Base-by-base conservation (phyloP, 331 rosid genomes). In the Malus hybrid region DNA sequence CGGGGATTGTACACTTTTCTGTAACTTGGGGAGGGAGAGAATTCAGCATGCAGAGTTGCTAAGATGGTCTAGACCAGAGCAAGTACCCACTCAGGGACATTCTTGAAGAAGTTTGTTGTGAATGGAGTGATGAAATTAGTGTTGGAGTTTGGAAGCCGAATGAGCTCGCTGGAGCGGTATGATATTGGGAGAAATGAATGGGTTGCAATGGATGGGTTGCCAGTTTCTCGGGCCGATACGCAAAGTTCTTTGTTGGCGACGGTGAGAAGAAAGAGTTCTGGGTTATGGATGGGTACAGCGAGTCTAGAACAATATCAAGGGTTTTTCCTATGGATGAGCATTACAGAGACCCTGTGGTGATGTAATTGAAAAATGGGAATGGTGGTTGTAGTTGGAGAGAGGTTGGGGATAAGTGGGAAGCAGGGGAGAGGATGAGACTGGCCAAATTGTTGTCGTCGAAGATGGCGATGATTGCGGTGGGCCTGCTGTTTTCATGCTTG, bases 281-380 rank as follows among this genome's bases (percentile, higher is more conserved):
- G 95, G 98, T 91, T 72, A 83, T 94, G 85, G 98, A 97, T 46
- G 97, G 98, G 20, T 90, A 90, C 31, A 93, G 98, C 18, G 90
- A 85, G 56, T 73, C 94, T 0, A 87, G 97, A 82, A 91, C 97
- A 6, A 88, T 93, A 55, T 87, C 87, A 6, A 87, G 93, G 70
- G 90, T 93, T 50, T 88, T 93, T 72, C 98, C 98, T 1, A 92
- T 93, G 68, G 96, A 94, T 31, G 93, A 91, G 80, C 84, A 90
- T 71, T 86, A 67, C 16, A 79, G 90, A 69, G 89, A 85, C 27
- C 95, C 90, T 1, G 95, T 83, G 74, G 96, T 86, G 36, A 85
- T 88, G 96, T 87, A 81, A 15, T 19, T 90, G 80, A 85, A 80
- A 66, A 78, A 67, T 50, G 85, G 75, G 15, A 63, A 73, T 68